Evolutionary conservation across 176 grass and related monocot genomes (phyloP), one percentile per base, ranked within the genome.

Genomic region (Cenchrus purpureus): DNA sequence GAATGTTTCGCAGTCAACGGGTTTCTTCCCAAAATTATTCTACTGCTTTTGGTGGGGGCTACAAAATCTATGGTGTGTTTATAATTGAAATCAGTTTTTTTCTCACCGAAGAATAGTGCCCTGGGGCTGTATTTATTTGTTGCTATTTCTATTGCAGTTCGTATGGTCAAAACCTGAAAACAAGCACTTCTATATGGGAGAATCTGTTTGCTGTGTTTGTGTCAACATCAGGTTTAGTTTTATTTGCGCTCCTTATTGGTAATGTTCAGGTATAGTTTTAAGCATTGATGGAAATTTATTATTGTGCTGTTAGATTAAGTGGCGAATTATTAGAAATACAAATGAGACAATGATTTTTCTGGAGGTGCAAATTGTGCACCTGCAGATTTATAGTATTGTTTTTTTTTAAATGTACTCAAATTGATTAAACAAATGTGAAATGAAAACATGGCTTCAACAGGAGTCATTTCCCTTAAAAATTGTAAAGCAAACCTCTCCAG

Each of bases 1-100:
- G 53, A 98, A 90, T 92, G 89, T 94, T 86, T 79, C 82, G 55
- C 71, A 79, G n/a, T 88, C 90, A 17, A 81, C 68, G 1, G 89
- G 77, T 76, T 98, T 95, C 84, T 91, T 94, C 71, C 89, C 92
- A 88, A 98, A 98, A 75, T 75, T 98, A 28, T 95, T 98, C 77
- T 98, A 94, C 83, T 98, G 96, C 91, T 98, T 98, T 90, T 98
- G 96, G 96, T 98, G 96, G 96, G 96, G 93, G 5, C 86, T 98
- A 10, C 96, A 98, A 88, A 95, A 81, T 89, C 80, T 98, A 81
- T 95, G 93, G 96, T 94, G 82, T 82, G 81, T 79, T 10, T 59
- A 12, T 46, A 34, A 51, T 12, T 28, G n/a, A 79, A 73, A 32
- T 1, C 1, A 25, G 10, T 72, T 40, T 72, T 52, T 44, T 45